Conservation (phyloP, 768 basidiomycete species). For the Strobilomyces dryophilus region DNA sequence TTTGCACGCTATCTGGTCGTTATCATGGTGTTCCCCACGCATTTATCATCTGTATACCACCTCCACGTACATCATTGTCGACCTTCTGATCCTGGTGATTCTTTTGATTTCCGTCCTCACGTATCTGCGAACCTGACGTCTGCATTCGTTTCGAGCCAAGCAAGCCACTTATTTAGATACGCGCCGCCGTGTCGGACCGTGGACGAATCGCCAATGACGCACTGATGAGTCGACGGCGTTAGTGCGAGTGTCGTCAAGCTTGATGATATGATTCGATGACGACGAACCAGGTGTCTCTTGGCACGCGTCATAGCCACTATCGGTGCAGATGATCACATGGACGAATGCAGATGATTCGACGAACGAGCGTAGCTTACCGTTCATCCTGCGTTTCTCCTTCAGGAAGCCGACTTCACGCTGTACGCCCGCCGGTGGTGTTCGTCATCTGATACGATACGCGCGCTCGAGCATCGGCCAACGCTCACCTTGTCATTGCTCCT, state of each 20-base stretch:
- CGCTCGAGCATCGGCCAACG: constrained; percentile 1
- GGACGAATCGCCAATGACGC: constrained; percentile 89
- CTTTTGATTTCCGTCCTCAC: background rate
- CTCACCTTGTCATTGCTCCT: constrained; percentile 80
- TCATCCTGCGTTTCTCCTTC: constrained; percentile 87
- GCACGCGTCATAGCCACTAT: constrained; percentile 93
- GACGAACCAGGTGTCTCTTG: constrained; percentile 78
- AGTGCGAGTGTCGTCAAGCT: background rate
- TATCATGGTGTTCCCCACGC: background rate
- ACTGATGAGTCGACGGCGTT: constrained; percentile 40
- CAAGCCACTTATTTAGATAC: constrained; percentile 87
- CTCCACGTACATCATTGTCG: constrained; percentile 1
- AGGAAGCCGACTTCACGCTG: constrained; percentile 92
- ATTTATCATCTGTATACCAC: constrained; percentile 8
- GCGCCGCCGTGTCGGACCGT: constrained; percentile 81
- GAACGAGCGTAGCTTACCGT: constrained; percentile 47
- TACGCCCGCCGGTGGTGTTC: background rate
- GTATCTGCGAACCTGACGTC: constrained; percentile 84
- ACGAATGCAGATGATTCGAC: background rate
- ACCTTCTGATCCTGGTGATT: background rate
- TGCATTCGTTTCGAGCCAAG: constrained; percentile 85
- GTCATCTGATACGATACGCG: background rate
- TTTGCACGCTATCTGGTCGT: background rate
- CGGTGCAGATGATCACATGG: background rate
- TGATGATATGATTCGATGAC: background rate